A percentile compares a stretch with the other conserved stretches of the same genome.
phyloP scores from a whole-genome alignment of 23 red algal genomes.

The Agarophyton chilense region DNA sequence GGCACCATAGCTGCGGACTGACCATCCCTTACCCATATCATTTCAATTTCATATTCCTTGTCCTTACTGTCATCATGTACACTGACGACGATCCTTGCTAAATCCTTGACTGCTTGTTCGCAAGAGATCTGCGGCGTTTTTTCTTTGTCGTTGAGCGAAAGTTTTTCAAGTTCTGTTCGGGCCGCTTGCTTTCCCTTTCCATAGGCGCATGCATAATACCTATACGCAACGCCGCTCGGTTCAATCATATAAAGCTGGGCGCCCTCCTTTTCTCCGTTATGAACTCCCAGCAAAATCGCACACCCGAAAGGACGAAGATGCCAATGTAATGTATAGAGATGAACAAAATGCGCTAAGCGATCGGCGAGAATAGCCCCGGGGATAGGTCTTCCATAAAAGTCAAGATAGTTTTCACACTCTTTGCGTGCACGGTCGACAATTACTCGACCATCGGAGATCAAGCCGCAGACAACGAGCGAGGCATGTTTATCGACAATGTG shows the following conservation, averaged over 20 bases:
- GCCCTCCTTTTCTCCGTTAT: constrained; percentile 56
- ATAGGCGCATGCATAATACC: constrained; percentile 86
- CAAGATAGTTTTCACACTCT: constrained; percentile 82
- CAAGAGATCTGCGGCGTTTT: constrained; percentile 46
- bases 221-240: constrained; percentile 83
- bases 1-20: constrained; percentile 55
- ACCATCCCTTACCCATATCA: constrained; percentile 81
- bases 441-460: constrained; percentile 91
- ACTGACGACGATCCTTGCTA: constrained; percentile 82
- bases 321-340: constrained; percentile 96
- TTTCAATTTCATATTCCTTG: constrained; percentile 99
- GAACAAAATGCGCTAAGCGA: constrained; percentile 91
- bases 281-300: constrained; percentile 77
- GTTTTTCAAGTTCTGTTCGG: constrained; percentile 92
- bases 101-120: constrained; percentile 80
- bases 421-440: constrained; percentile 83
- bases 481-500: constrained; percentile 91
- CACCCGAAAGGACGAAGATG: constrained; percentile 98
- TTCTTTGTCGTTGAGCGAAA: constrained; percentile 56
- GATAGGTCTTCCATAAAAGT: constrained; percentile 84
- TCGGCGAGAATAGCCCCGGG: constrained; percentile 89
- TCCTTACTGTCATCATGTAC: constrained; percentile 94
- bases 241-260: constrained; percentile 92
- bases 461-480: constrained; percentile 81
- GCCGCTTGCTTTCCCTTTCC: constrained; percentile 92